These are phyloP conservation scores for Pseudohyphozyma bogoriensis DNA, from an alignment of 768 basidiomycete species.

Conservation along the genomic window DNA sequence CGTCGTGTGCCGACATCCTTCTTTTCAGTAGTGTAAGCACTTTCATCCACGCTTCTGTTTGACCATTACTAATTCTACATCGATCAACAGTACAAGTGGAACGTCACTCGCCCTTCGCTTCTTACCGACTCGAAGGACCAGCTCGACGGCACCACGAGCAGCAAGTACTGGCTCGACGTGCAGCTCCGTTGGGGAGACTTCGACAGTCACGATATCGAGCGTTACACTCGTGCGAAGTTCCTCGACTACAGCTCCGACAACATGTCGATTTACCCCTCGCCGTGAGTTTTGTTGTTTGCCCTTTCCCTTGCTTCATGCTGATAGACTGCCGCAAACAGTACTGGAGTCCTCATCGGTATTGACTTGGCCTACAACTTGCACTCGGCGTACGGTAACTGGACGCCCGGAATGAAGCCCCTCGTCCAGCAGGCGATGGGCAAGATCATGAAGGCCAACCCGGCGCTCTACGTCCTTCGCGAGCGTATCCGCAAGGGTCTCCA, in stretches of 20 bases:
- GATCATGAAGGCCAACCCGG: constrained; percentile 99
- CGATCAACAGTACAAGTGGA: constrained; percentile 76
- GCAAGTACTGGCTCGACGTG: constrained; percentile 73
- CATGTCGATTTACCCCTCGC: constrained; percentile 84
- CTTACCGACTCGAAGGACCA: constrained; percentile 94
- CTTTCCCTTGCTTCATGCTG: background rate
- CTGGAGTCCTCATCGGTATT: constrained; percentile 98
- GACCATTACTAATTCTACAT: too few species aligned
- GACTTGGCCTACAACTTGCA: constrained; percentile 96
- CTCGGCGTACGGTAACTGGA: constrained; percentile 98
- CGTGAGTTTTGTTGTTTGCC: constrained; percentile 35
- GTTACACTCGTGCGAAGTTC: constrained; percentile 94
- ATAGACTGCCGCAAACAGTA: constrained; percentile 35
- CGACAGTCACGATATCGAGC: constrained; percentile 96
- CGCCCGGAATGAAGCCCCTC: constrained; percentile 96
- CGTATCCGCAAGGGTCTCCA: constrained; percentile 98
- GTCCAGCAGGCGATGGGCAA: constrained; percentile 99
- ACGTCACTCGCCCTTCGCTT: constrained; percentile 88
- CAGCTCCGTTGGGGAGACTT: constrained; percentile 97
- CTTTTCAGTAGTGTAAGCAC: constrained; percentile 96
- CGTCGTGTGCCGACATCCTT: constrained; percentile 95
- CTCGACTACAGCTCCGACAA: constrained; percentile 63
- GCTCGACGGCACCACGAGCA: constrained; percentile 92
- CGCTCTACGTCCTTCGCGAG: constrained; percentile 91
- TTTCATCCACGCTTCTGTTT: too few species aligned